These are phyloP conservation scores for Ophiocordyceps camponoti-saundersi DNA, from an alignment of 2,329 filamentous ascomycete genomes.

Conservation along the genomic window DNA sequence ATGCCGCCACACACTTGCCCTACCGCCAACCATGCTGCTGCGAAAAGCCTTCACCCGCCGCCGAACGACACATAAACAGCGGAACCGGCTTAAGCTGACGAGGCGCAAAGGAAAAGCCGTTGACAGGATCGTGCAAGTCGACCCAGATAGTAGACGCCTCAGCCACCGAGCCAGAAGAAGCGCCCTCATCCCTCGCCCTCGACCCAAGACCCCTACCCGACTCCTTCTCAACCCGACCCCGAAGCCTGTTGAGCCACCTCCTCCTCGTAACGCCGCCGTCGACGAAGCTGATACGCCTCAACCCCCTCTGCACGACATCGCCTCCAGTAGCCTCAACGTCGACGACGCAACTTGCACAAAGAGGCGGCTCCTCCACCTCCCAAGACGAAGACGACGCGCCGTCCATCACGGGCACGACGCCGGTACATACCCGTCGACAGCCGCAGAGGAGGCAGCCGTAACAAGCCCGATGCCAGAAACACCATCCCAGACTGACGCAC, in stretches of 20 bases:
- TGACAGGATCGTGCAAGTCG: conserved; percentile 29
- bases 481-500: conserved; percentile 41
- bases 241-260: conserved; percentile 15
- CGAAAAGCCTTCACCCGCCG: too few relatives aligned
- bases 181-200: not conserved
- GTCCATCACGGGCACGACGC: conserved; percentile 15
- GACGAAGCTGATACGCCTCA: conserved; percentile 23
- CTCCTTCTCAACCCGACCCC: conserved; percentile 9
- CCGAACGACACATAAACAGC: conserved; percentile 20
- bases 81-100: conserved; percentile 34
- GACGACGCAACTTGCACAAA: conserved; percentile 29
- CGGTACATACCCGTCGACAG: conserved; percentile 18
- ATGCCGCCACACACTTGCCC: not conserved
- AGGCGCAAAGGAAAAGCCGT: conserved; percentile 27
- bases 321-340: conserved; percentile 20
- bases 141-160: conserved; percentile 26
- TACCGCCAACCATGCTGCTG: too few relatives aligned
- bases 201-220: not conserved
- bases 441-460: conserved; percentile 39
- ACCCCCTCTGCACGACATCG: conserved; percentile 20
- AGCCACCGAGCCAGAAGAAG: not conserved
- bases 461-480: conserved; percentile 40
- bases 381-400: not conserved
- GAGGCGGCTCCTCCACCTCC: conserved; percentile 29
- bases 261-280: conserved; percentile 29